These are phyloP conservation scores for Volvariella surrecta DNA, from an alignment of 1,284 basidiomycete genomes.

Conservation along the genomic window DNA sequence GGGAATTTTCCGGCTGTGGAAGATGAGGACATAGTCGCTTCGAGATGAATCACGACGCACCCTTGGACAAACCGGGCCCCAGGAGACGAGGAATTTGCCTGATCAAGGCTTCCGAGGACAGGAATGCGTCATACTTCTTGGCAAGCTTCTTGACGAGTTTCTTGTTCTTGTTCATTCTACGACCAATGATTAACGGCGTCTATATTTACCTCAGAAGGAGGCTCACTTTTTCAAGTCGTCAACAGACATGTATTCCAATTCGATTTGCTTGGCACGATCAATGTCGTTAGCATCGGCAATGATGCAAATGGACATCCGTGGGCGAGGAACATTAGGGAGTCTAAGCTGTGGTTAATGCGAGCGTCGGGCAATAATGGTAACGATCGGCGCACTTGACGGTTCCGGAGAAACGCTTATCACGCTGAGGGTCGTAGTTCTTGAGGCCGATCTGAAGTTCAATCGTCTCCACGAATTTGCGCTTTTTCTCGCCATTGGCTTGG, in stretches of 20 bases:
- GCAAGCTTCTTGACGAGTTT: constrained; percentile 99
- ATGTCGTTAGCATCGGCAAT: constrained; percentile 98
- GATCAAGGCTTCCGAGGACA: constrained; percentile 96
- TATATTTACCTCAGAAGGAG: not conserved
- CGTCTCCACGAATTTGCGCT: constrained; percentile 87
- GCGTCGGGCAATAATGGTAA: not conserved
- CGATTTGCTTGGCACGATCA: constrained; percentile 96
- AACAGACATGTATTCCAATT: constrained; percentile 98
- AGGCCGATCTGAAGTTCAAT: constrained; percentile 95
- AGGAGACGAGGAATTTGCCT: constrained; percentile 99
- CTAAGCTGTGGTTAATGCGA: constrained; percentile 26
- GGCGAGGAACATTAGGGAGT: constrained; percentile 94
- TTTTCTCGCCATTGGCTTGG: constrained; percentile 75
- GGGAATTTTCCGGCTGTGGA: constrained; percentile 97
- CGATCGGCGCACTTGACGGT: constrained; percentile 77
- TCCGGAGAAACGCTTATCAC: constrained; percentile 96
- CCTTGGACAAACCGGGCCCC: constrained; percentile 99
- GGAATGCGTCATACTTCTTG: constrained; percentile 99
- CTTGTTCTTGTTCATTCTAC: constrained; percentile 98
- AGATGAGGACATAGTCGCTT: not conserved
- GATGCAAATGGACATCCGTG: constrained; percentile 99
- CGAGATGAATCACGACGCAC: constrained; percentile 26
- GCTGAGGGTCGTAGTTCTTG: constrained; percentile 97
- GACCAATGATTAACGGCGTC: not conserved
- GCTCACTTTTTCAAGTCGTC: constrained; percentile 97